Base-by-base conservation (phyloP, 1,284 basidiomycete genomes). In the Trichosporon sp. region DNA sequence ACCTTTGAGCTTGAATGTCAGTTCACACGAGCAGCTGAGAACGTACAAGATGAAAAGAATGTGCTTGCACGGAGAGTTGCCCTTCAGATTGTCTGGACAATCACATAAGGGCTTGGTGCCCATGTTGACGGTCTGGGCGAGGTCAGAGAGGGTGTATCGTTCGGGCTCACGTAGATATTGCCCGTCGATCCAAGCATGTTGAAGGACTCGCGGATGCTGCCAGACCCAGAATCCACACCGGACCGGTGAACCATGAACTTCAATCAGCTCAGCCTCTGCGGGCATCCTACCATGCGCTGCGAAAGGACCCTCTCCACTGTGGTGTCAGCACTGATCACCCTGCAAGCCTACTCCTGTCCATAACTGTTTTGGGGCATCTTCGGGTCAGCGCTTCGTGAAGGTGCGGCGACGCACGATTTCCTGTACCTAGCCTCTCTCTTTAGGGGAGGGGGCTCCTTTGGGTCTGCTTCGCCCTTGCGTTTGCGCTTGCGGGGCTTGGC, bases 21-120 rank as follows among this genome's bases (percentile, higher is more conserved):
- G 65, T 14, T n/a, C 2, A 10, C 11, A 35, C 16, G 4, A 10
- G 2, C 11, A 12, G 11, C n/a, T 19, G 1, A 1, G 21, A 0
- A 74, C 80, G 70, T 32, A 81, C 80, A 80, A 79, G 37, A 80
- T 76, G 68, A 80, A 81, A 14, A 81, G 75, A 48, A 80, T 77
- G 66, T 81, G 80, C 66, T 81, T 80, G 74, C 80, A 81, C 10
- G 79, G 79, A 5, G 70, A 68, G 65, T 80, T 79, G 8, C 78
- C 78, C 63, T 78, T 81, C 26, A 65, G 31, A 26, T 35, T 51
- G 66, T 81, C 80, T 8, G 80, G 80, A 67, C 80, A 80, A 66
- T 81, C 76, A 69, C 80, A 81, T 76, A 19, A 26, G 1, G 21
- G 64, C 1, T 46, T 19, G 5, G 48, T 54, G 43, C 73, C 74